Base-by-base conservation (phyloP, 768 basidiomycete species). In the Cytidiella melzeri region DNA sequence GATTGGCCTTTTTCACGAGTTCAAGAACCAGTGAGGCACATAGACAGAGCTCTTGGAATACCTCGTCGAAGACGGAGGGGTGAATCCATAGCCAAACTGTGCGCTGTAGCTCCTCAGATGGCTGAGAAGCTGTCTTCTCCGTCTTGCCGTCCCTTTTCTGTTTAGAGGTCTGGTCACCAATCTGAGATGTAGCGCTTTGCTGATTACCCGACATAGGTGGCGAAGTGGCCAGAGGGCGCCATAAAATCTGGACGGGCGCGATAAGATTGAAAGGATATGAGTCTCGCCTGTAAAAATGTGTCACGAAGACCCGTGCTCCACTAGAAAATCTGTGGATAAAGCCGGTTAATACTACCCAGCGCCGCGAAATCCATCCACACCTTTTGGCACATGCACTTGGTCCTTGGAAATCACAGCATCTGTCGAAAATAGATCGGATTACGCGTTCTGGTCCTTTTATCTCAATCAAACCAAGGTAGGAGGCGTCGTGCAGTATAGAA, bases 401-500 rank as follows among this genome's bases (percentile, higher is more conserved):
- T 26, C 72, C 78, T 63, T 84, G 80, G 3, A 79, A 80, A 56
- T 90, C 86, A 57, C 80, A 83, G 60, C 79, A 79, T 47, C 63
- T 54, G 44, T 78, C 73, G 38, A 90, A 64, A 11, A 80, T 61
- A 3, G 60, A 46, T 37, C 74, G 72, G 5, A 96, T 63, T 3
- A 81, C 66, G 1, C 61, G 56, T 59, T 84, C 75, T 2, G 76
- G 71, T 2, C 88, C 92, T 44, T 73, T 75, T 5, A 97, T 61
- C 62, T 94, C 87, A 24, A 93, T 73, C 2, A 83, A 71, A 0
- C 82, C 80, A 55, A 75, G 79, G 65, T 97, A 97, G 2, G 91
- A 93, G 0, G 88, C 86, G 59, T 99, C 95, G 48, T 94, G 91
- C 1, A 95, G 65, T 47, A 96, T 92, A 1, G 84, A 84, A 4